A percentile compares a stretch with the other conserved stretches of the same genome.
Evolutionary conservation across 2,329 filamentous ascomycete genomes (phyloP).

Genomic region (Sporothrix luriei): DNA sequence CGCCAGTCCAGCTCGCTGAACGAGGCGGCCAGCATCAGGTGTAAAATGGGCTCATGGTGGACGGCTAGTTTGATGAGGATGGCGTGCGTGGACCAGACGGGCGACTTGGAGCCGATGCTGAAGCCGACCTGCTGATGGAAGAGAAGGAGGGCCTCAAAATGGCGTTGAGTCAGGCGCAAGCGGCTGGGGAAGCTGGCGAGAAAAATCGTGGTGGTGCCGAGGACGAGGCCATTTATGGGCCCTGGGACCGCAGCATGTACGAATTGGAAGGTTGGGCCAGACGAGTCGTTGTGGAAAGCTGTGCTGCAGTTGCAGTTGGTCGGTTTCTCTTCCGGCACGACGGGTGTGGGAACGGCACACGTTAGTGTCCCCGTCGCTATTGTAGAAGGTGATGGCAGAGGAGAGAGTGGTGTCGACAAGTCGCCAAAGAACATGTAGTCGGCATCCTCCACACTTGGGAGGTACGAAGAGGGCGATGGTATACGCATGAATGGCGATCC

Average conservation of each 20-base stretch:
- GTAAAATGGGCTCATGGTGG: constrained; percentile 24
- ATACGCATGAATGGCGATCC: background rate
- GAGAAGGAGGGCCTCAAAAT: constrained; percentile 19
- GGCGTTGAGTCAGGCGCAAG: constrained; percentile 1
- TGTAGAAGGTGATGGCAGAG: background rate
- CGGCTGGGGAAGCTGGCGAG: constrained; percentile 24
- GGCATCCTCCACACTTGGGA: background rate
- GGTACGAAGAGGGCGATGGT: background rate
- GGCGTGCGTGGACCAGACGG: constrained; percentile 29
- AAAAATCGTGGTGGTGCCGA: constrained; percentile 22
- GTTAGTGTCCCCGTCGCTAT: background rate
- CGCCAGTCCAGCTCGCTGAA: constrained; percentile 29
- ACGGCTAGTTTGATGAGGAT: constrained; percentile 28
- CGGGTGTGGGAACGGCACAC: background rate
- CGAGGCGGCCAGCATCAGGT: constrained; percentile 26
- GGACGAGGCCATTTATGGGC: constrained; percentile 5
- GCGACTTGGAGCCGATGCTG: constrained; percentile 26
- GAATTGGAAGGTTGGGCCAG: background rate
- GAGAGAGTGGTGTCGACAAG: constrained; percentile 7
- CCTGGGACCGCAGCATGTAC: background rate
- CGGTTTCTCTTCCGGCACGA: background rate
- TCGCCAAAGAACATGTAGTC: constrained; percentile 6
- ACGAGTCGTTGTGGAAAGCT: background rate
- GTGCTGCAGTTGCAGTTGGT: background rate
- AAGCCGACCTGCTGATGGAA: constrained; percentile 28